Percentiles rank a stretch among this genome's conserved stretches.
phyloP scores from a whole-genome alignment of 2,329 filamentous ascomycete species.

The Beauveria sp. region DNA sequence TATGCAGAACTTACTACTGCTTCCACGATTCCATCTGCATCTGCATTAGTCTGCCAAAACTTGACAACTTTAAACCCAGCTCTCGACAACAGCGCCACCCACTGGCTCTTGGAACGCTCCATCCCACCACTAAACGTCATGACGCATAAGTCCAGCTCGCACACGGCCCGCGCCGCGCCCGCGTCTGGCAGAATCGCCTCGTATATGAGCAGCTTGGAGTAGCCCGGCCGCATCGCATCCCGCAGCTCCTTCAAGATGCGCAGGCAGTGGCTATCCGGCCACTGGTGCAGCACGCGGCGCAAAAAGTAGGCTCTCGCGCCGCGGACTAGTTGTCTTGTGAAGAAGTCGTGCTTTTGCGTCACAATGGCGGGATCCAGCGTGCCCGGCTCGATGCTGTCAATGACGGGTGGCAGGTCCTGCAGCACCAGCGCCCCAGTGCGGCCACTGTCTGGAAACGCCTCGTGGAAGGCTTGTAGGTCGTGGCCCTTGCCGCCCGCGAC shows the following conservation, averaged over 20 bases:
- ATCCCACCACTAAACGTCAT: slow-evolving; percentile 15
- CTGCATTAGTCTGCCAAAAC: not conserved
- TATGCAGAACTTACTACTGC: not conserved
- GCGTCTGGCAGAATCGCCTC: slow-evolving; percentile 19
- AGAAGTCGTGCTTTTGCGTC: slow-evolving; percentile 27
- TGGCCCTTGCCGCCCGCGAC: slow-evolving; percentile 23
- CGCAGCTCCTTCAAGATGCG: slow-evolving; percentile 15
- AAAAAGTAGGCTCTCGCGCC: slow-evolving; percentile 20
- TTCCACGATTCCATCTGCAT: not conserved
- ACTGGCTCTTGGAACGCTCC: slow-evolving; percentile 16
- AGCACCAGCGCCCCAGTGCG: slow-evolving; percentile 16
- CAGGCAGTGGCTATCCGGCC: slow-evolving; percentile 16
- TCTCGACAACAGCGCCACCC: slow-evolving; percentile 14
- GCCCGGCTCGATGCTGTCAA: slow-evolving; percentile 14
- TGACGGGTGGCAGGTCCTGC: slow-evolving; percentile 20
- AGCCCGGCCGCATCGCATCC: slow-evolving; percentile 19
- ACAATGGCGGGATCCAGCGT: slow-evolving; percentile 19
- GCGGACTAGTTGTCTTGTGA: slow-evolving; percentile 26
- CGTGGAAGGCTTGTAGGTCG: slow-evolving; percentile 20
- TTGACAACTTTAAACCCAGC: slow-evolving; percentile 14
- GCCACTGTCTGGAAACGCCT: slow-evolving; percentile 17
- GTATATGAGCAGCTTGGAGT: slow-evolving; percentile 24
- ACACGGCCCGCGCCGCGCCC: slow-evolving; percentile 10
- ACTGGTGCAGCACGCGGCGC: slow-evolving; percentile 20
- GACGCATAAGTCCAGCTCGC: slow-evolving; percentile 18